Evolutionary conservation across 139 green algal species (phyloP), one percentile per base, ranked within the genome.

Genomic region (Chara braunii): DNA sequence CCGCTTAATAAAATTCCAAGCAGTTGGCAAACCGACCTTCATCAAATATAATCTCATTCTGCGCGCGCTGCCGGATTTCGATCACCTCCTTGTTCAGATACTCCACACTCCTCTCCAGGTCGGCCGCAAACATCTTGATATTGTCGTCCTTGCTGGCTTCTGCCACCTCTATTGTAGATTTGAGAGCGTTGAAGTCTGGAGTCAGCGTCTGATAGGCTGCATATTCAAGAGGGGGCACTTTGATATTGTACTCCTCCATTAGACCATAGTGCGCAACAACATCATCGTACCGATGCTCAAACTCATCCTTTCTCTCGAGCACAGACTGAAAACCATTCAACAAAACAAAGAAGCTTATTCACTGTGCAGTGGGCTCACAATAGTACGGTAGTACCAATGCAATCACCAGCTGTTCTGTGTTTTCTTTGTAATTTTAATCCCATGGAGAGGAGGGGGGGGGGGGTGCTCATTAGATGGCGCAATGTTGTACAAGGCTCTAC

Each of bases 1-100:
- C n/a, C n/a, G n/a, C n/a, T n/a, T n/a, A n/a, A n/a, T n/a, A n/a
- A n/a, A n/a, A n/a, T n/a, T n/a, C n/a, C n/a, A n/a, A n/a, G n/a
- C n/a, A n/a, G n/a, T n/a, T n/a, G n/a, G n/a, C n/a, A n/a, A n/a
- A n/a, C n/a, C n/a, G 18, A 8, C 8, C 34, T 40, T 81, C 77
- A 37, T 74, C 64, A 35, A 94, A 79, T 22, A 94, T 77, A 71
- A 87, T 85, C 75, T 91, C 85, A 30, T 86, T 61, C 67, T 86
- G 75, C n/a, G 80, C 83, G 31, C 64, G 51, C 8, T 64, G 65
- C 33, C 81, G 75, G 37, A 91, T 73, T 29, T 78, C 66, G 28
- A 52, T 64, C 23, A 82, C 66, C 48, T 83, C 74, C 54, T 79
- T 82, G 33, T 64, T 61, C 35, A 88, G 64, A 7, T 56, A 40